These are phyloP conservation scores for Rossbeevera mucosa DNA, from an alignment of 768 basidiomycete genomes.

Conservation along the genomic window DNA sequence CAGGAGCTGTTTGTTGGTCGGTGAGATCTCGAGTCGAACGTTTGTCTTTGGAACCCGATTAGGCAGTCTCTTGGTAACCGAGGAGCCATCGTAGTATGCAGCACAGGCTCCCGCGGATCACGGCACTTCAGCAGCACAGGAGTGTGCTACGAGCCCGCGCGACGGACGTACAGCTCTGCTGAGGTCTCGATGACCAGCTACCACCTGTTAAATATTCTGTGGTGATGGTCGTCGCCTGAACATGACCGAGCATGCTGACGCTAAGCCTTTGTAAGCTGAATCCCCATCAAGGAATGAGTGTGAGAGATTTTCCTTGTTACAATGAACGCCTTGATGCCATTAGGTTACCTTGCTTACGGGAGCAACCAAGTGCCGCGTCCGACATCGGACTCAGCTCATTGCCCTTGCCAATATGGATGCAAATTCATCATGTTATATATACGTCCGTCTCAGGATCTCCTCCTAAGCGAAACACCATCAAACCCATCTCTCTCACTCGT, in stretches of 20 bases:
- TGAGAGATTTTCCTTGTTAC: background rate
- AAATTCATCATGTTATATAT: background rate
- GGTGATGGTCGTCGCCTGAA: background rate
- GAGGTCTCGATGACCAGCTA: too few species aligned
- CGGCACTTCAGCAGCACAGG: background rate
- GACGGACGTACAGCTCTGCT: background rate
- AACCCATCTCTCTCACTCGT: background rate
- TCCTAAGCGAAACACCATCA: background rate
- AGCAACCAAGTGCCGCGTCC: background rate
- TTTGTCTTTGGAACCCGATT: background rate
- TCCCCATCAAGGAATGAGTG: too few species aligned
- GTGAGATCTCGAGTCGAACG: background rate
- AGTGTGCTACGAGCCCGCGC: background rate
- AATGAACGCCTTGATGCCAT: background rate
- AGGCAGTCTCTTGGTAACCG: background rate
- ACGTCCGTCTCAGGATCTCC: background rate
- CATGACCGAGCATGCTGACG: background rate
- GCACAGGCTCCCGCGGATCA: too few species aligned
- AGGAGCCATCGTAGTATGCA: background rate
- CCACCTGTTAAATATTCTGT: background rate
- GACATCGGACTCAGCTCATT: background rate
- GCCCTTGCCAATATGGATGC: background rate
- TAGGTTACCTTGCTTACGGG: background rate
- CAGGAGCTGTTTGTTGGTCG: background rate
- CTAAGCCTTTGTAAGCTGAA: conserved; percentile 1